Evolutionary conservation across 2,329 filamentous ascomycete species (phyloP).

Genomic region (Seiridium unicorne): DNA sequence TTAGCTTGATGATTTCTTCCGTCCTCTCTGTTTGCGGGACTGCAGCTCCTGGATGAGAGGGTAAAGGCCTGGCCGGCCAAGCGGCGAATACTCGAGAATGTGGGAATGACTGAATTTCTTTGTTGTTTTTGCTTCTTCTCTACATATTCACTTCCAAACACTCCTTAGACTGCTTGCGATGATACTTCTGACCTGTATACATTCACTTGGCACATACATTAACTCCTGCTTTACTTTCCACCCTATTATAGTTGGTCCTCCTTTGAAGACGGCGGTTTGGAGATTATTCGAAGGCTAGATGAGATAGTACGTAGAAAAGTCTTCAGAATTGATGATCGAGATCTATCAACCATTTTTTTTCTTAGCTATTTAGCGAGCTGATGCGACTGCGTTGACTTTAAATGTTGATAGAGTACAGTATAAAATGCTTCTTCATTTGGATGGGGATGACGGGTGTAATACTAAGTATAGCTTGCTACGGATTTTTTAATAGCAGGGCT

Average conservation of each 20-base stretch:
- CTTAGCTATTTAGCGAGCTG: no score
- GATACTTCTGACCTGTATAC: constrained; percentile 2
- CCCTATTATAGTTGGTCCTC: not conserved
- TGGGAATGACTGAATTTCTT: not conserved
- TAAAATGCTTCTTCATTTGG: no score
- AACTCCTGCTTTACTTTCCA: not conserved
- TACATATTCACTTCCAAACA: not conserved
- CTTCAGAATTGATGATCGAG: not conserved
- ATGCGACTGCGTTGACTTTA: no score
- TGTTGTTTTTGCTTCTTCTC: not conserved
- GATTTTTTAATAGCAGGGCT: no score
- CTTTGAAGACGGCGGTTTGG: not conserved
- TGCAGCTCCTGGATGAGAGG: not conserved
- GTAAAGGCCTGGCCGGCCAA: not conserved
- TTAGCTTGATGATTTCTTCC: not conserved
- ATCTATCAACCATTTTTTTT: no score
- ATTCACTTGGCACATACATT: constrained; percentile 3
- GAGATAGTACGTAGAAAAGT: not conserved
- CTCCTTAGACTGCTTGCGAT: not conserved
- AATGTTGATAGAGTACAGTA: no score
- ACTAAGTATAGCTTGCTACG: no score
- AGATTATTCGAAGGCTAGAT: not conserved
- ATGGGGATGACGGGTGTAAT: no score
- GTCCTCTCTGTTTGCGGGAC: not conserved
- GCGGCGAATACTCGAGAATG: not conserved